Conservation (phyloP, 208 protist species). For the Porcisia deanei region DNA sequence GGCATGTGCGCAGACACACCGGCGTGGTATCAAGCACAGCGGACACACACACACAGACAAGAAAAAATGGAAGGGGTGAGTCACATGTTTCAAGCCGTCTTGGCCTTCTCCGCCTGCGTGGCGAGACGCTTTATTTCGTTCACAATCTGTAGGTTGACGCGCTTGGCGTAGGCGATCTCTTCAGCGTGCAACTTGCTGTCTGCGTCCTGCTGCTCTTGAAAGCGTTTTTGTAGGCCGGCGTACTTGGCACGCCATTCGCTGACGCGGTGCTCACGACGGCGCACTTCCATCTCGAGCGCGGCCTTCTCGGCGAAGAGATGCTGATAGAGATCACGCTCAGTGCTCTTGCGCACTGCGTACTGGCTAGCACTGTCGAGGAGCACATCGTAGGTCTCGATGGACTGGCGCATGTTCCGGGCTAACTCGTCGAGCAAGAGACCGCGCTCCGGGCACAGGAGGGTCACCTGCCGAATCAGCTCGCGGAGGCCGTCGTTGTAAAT, state of each 20-base stretch:
- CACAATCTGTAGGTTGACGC: constrained; percentile 83
- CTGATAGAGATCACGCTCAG: constrained; percentile 75
- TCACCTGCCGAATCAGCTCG: constrained; percentile 90
- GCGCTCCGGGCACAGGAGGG: constrained; percentile 85
- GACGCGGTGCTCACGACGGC: constrained; percentile 84
- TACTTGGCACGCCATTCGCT: constrained; percentile 85
- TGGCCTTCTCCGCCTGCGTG: constrained; percentile 52
- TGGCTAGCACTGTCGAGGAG: constrained; percentile 85
- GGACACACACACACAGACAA: neutral
- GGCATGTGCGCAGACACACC: neutral
- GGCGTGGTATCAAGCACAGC: no score
- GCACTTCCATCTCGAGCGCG: constrained; percentile 81
- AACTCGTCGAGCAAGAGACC: constrained; percentile 80
- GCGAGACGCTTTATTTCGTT: constrained; percentile 89
- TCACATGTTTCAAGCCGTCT: constrained; percentile 13
- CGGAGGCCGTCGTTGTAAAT: constrained; percentile 78
- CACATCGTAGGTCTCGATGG: constrained; percentile 82
- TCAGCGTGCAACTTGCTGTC: constrained; percentile 77
- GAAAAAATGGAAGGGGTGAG: neutral
- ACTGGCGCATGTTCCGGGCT: constrained; percentile 55
- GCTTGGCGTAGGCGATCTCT: constrained; percentile 89
- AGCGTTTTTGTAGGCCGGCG: constrained; percentile 74
- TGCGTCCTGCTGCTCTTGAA: constrained; percentile 78
- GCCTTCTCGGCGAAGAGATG: constrained; percentile 69
- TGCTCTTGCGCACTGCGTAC: constrained; percentile 88